Base-by-base conservation (phyloP, 306 rosid species). In the Dryas alaskensis region DNA sequence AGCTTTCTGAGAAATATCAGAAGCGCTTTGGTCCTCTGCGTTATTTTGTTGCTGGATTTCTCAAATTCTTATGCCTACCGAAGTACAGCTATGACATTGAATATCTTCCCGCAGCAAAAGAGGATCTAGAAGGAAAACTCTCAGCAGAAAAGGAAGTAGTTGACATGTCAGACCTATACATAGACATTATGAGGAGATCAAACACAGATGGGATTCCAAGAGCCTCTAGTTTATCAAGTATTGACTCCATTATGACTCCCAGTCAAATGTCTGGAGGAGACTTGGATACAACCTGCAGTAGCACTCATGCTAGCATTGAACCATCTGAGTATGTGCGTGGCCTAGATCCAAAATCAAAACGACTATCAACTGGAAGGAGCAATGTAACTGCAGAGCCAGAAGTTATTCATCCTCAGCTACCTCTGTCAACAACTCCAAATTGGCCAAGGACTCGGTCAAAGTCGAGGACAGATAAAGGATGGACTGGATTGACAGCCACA, bases 171-270 rank as follows among this genome's bases (percentile, higher is more conserved):
- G 97, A 94, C 70, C 83, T 94, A 37, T 87, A 86, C 89, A 83
- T 88, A 43, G 97, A 94, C 77, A 81, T 92, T 77, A 89, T 94
- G 96, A 82, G 83, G 74, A 92, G 96, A 87, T 85, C 97, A 31
- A 91, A 81, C 83, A 83, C 85, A 64, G 99, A 94, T 65, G 96
- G 92, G 69, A 87, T 94, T 69, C 99, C 99, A 7, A 83, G 99
- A 78, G 99, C 99, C 67, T 94, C 97, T 74, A 94, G 99, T 87
- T 87, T 94, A 76, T 94, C 99, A n/a, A 94, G 99, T 79, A 94
- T 94, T 13, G 99, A 94, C 81, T 94, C 97, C 68, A 92, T 94
- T 72, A 89, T 94, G 95, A 94, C 99, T 63, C 99, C 99, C 8
- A 89, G 92, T 82, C 92, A 87, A 78, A 80, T 92, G 86, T 94